A percentile compares a stretch with the other conserved stretches of the same genome.
phyloP scores from a whole-genome alignment of 192 early-diverging fungal species.

The Chytriomyces hyalinus region DNA sequence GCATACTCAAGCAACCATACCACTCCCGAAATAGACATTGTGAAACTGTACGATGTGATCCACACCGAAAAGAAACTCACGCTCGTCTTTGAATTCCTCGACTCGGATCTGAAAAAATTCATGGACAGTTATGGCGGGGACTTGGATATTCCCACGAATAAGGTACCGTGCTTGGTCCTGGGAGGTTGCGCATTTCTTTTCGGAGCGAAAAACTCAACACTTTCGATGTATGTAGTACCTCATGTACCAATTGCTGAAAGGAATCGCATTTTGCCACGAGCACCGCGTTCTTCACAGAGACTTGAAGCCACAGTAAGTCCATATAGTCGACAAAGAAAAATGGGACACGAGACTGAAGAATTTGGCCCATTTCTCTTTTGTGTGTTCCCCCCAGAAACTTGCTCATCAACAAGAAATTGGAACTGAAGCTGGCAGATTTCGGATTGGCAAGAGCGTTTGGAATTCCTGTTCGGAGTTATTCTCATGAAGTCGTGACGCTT shows the following conservation, averaged over 20 bases:
- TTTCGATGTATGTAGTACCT: slow-evolving; percentile 68
- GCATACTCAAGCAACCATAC: neutral
- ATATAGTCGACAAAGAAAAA: neutral
- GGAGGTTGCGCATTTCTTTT: neutral
- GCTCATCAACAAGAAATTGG: slow-evolving; percentile 84
- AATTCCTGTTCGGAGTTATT: slow-evolving; percentile 74
- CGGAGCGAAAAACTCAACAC: neutral
- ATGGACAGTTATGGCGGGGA: slow-evolving; percentile 74
- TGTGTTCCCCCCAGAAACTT: slow-evolving; percentile 75
- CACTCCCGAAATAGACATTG: slow-evolving; percentile 37
- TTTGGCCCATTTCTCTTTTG: slow-evolving; percentile 63
- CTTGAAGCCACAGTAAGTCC: slow-evolving; percentile 60
- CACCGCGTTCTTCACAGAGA: slow-evolving; percentile 93
- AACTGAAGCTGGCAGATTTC: slow-evolving; percentile 81
- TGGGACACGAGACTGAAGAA: slow-evolving; percentile 56
- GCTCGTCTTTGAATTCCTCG: slow-evolving; percentile 98
- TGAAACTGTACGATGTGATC: slow-evolving; percentile 91
- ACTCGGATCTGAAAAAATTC: slow-evolving; percentile 99
- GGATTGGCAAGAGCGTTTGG: slow-evolving; percentile 96
- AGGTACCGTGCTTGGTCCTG: slow-evolving; percentile 58
- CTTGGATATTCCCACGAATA: slow-evolving; percentile 67
- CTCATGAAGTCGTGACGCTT: slow-evolving; percentile 96
- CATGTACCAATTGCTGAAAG: slow-evolving; percentile 96
- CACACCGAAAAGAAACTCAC: slow-evolving; percentile 98
- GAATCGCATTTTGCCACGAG: slow-evolving; percentile 97